These are phyloP conservation scores for Cymodocea nodosa DNA, from an alignment of 116 monocot genomes.

Conservation along the genomic window DNA sequence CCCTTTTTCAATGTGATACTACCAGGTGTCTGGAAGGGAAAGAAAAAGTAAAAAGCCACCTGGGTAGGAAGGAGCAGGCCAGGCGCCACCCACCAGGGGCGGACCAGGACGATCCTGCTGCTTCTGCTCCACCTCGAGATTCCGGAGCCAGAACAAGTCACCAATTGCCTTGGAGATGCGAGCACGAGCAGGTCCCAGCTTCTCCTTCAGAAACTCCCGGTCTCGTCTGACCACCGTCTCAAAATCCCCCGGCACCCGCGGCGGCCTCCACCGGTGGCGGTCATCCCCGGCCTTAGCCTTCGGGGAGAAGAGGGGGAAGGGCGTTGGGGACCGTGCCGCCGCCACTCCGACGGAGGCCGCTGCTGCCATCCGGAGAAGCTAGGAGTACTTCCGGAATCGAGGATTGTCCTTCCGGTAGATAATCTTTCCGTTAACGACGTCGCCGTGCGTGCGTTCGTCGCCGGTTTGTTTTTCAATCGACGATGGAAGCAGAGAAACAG, in stretches of 20 bases:
- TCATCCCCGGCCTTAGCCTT: not conserved
- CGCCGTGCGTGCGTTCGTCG: no score
- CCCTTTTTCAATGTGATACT: not conserved
- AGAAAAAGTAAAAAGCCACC: slow-evolving; percentile 15
- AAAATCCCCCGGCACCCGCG: not conserved
- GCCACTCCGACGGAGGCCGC: not conserved
- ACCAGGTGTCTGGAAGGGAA: not conserved
- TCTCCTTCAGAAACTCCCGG: slow-evolving; percentile 23
- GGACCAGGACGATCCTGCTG: not conserved
- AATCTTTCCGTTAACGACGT: no score
- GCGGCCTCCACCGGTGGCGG: not conserved
- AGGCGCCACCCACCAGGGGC: not conserved
- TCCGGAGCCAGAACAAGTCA: slow-evolving; percentile 75
- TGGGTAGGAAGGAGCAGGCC: slow-evolving; percentile 37
- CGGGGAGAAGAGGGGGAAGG: not conserved
- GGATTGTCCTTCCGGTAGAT: not conserved
- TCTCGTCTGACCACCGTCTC: slow-evolving; percentile 25
- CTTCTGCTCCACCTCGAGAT: slow-evolving; percentile 25
- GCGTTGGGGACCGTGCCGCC: not conserved
- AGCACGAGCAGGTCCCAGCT: slow-evolving; percentile 7
- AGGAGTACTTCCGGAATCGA: no score
- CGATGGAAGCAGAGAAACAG: no score
- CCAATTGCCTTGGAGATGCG: slow-evolving; percentile 20
- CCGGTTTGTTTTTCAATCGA: no score
- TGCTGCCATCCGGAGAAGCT: slow-evolving; percentile 1